Percentiles rank a stretch among this genome's conserved stretches.
Evolutionary conservation across 441 rosid genomes (phyloP).

Genomic region (Brassica balearica): DNA sequence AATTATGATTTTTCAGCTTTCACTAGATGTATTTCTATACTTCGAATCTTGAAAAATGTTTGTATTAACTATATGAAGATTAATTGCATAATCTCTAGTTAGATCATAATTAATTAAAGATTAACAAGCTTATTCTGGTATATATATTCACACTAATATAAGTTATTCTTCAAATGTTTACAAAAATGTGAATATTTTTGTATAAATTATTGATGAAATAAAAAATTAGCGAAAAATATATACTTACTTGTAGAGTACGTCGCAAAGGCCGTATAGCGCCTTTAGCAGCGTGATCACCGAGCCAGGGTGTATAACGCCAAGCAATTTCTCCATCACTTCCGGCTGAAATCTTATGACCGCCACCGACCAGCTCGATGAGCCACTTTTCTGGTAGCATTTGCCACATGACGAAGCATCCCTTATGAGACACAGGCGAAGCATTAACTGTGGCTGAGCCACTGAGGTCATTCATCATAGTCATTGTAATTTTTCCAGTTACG

Average conservation of each 20-base stretch:
- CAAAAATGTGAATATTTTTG: background rate
- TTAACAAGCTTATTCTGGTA: background rate
- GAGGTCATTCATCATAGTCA: constrained; percentile 72
- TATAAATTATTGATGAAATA: background rate
- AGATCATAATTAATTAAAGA: background rate
- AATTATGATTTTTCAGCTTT: constrained; percentile 11
- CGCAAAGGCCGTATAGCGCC: constrained; percentile 88
- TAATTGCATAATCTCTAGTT: background rate
- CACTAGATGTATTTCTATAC: constrained; percentile 15
- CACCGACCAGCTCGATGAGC: constrained; percentile 86
- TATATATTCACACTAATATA: background rate
- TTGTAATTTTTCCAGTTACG: constrained; percentile 78
- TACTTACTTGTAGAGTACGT: constrained; percentile 87
- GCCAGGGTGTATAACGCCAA: constrained; percentile 98
- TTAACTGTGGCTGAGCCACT: constrained; percentile 28
- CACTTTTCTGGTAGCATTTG: constrained; percentile 92
- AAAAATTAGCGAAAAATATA: background rate
- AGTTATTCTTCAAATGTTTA: background rate
- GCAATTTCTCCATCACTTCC: constrained; percentile 87
- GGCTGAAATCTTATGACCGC: constrained; percentile 81
- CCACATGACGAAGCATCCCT: constrained; percentile 98
- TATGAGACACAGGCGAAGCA: constrained; percentile 53
- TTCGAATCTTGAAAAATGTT: background rate
- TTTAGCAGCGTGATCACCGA: constrained; percentile 82
- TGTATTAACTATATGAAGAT: constrained; percentile 1